Base-by-base conservation (phyloP, 129 eudicot species). In the Lactuca sativa region DNA sequence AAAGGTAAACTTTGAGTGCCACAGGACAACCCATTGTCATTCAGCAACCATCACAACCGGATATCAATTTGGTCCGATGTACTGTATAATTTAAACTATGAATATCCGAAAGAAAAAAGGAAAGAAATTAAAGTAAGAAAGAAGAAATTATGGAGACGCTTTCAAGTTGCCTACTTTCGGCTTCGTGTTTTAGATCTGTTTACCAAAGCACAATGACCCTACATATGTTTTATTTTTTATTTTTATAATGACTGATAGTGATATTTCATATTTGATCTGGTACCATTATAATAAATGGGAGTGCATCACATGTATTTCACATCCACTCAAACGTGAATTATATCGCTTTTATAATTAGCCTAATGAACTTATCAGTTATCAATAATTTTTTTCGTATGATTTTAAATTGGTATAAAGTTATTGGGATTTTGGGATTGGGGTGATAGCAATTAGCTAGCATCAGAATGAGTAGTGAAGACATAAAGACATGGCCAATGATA, bases 401-500 rank as follows among this genome's bases (percentile, higher is more conserved):
- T 37, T 55, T 4, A 53, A 57, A n/a, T 57, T 21, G 62, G 11
- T 57, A 31, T 25, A 17, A 57, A 38, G 40, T 38, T 15, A 32
- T 14, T 13, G 31, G 57, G 7, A 43, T 1, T 41, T 58, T 43
- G 32, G 53, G 9, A 4, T 54, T 52, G 61, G 37, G 47, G 33
- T 56, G 16, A 3, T n/a, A 16, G 60, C 34, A 15, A 25, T 25
- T 25, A 25, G 30, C 9, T 33, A 13, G 18, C 59, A 32, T 44
- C 56, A 44, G 59, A n/a, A 34, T 11, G 69, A 48, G 36, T 38
- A 25, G 53, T 18, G 68, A 71, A 70, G 83, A 71, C 84, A 73
- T 59, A 48, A 41, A 67, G 71, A 71, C 90, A 78, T 11, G 67
- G 71, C n/a, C 76, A 72, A 82, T 85, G 66, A 79, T 78, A 65